Base-by-base conservation (phyloP, 805 yeast genomes). In the Candida adriatica region DNA sequence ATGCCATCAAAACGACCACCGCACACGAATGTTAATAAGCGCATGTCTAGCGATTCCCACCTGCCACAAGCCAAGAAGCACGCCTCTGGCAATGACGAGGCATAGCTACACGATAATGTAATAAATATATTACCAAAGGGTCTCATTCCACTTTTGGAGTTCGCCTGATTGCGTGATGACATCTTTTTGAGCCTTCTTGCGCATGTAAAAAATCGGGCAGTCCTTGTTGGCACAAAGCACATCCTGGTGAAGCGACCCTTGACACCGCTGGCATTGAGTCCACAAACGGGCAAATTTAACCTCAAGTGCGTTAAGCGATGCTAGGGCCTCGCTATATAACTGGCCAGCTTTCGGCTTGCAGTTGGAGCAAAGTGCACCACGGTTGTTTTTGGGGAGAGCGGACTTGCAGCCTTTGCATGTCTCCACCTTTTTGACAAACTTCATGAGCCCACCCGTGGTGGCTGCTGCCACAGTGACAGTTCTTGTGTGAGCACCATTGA, bases 181-280 rank as follows among this genome's bases (percentile, higher is more conserved):
- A 36, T 61, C 68, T 28, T 64, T 64, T 38, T 54, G 64, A 13
- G 62, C 64, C 38, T 64, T 64, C 25, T 61, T 88, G 51, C 99
- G 70, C 98, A 92, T 92, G 56, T 92, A 92, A 51, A 92, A 92
- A 22, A 92, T 92, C 2, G 96, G 96, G 61, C 99, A 92, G 57
- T 92, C 97, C 45, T 88, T 87, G 45, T 90, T 86, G 0, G 95
- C 79, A 56, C 99, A 92, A 16, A 90, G 64, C 4, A 92, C 97
- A 46, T 92, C 97, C 58, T 87, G 96, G 49, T 92, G 96, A 33
- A 94, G 62, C 16, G 92, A 83, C 0, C 97, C 97, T 48, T 94
- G 96, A 57, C 98, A 92, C 37, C 96, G 66, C 61, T 92, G 99
- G 55, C 99, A 94, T 53, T 92, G 95, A 0, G 97, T 90, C 99